Evolutionary conservation across 306 rosid genomes (phyloP).

Genomic region (Quercus glauca): DNA sequence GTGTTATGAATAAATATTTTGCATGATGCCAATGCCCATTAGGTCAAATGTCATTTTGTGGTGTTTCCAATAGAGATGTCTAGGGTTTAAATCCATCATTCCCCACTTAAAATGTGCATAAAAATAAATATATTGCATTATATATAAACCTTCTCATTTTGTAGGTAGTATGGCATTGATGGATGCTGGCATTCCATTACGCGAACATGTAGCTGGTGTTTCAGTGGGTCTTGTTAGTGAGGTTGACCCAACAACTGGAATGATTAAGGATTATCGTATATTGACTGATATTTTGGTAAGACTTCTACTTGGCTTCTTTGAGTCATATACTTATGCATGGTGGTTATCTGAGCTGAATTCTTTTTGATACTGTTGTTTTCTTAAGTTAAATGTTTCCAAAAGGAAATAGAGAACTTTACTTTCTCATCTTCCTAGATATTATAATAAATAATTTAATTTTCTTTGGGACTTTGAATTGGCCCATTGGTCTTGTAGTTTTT

Average conservation of each 20-base stretch:
- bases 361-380: slow-evolving; percentile 5
- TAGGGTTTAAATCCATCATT: too few relatives aligned
- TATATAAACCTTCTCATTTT: slow-evolving; percentile 20
- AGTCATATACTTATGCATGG: slow-evolving; percentile 7
- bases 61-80: too few relatives aligned
- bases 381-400: not conserved
- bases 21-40: not conserved
- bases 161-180: slow-evolving; percentile 91
- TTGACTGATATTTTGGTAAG: slow-evolving; percentile 95
- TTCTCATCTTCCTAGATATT: not conserved
- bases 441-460: slow-evolving; percentile 10
- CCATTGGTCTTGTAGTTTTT: not conserved
- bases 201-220: slow-evolving; percentile 92
- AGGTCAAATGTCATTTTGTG: too few relatives aligned
- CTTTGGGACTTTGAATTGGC: not conserved
- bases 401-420: not conserved
- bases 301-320: slow-evolving; percentile 19
- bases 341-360: slow-evolving; percentile 19
- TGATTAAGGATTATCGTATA: slow-evolving; percentile 73
- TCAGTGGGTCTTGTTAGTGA: slow-evolving; percentile 94
- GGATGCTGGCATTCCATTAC: slow-evolving; percentile 93
- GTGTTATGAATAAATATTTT: not conserved
- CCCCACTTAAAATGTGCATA: too few relatives aligned
- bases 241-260: slow-evolving; percentile 71
- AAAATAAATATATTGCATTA: not conserved